Evolutionary conservation across 345 rosid species (phyloP), one percentile per base, ranked within the genome.

Genomic region (Tarenaya hassleriana): DNA sequence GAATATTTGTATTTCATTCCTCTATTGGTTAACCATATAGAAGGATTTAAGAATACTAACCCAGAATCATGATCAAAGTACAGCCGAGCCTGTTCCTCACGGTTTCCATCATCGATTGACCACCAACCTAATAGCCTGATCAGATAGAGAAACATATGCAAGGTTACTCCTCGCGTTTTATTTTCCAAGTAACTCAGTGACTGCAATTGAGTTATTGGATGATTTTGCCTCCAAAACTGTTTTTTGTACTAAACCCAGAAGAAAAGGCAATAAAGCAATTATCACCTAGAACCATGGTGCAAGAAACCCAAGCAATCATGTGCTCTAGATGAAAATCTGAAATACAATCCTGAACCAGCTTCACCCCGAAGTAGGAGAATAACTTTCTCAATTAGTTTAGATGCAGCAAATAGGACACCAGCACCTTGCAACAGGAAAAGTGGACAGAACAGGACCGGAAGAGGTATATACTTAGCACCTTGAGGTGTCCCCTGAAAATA

Each of bases 241-340:
- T 1, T 56, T 34, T 41, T 41, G 32, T n/a, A 1, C 49, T 8
- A 49, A 47, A 41, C 52, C 34, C 51, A 55, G 9, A 43, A 33
- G 32, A n/a, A n/a, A n/a, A n/a, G 24, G 39, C 4, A 50, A 12
- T 19, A 52, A 16, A 24, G 45, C 56, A 34, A 39, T 12, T 50
- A 34, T 67, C 77, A 92, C 98, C 97, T 86, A 51, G 97, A 83
- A 66, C 98, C 98, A 74, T 88, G 98, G 68, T 85, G 94, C 76
- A 88, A 58, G 74, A 92, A 85, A 32, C 88, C 91, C 52, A 88
- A 61, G 78, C 80, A 92, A 68, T 88, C 95, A 62, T 83, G 88
- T 52, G 69, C 77, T 61, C 76, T 56, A 16, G 95, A 71, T 20
- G 91, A 79, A 69, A 76, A 72, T 65, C 82, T 74, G 69, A 79